Evolutionary conservation across 2,329 filamentous ascomycete species (phyloP).

Genomic region (Cordyceps cicadae): DNA sequence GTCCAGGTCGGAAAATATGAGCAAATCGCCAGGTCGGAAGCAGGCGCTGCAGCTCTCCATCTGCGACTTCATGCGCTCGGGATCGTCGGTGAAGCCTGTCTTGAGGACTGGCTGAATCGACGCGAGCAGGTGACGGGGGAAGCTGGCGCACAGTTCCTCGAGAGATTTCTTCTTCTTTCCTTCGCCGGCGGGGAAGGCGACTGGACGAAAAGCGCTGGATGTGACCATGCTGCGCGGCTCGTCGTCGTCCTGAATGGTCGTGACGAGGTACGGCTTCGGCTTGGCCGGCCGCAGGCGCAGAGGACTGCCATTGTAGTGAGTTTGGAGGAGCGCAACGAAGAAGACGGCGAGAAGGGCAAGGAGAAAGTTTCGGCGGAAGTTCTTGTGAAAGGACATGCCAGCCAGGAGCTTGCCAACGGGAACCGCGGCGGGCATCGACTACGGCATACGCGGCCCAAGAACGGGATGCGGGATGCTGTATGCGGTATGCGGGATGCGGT

Average conservation of each 20-base stretch:
- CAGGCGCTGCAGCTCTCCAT: constrained; percentile 41
- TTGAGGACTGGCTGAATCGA: constrained; percentile 34
- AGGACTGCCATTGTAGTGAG: not conserved
- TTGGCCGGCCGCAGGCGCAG: not conserved
- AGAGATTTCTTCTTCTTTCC: constrained; percentile 13
- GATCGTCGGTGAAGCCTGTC: constrained; percentile 20
- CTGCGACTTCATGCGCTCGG: constrained; percentile 27
- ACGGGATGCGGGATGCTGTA: too few species aligned
- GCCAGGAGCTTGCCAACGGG: not conserved
- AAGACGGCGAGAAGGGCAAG: not conserved
- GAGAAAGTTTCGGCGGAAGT: not conserved
- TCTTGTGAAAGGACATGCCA: not conserved
- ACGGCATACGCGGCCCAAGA: not conserved
- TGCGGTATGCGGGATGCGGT: too few species aligned
- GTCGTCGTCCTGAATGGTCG: not conserved
- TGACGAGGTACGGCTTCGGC: not conserved
- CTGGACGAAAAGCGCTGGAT: constrained; percentile 10
- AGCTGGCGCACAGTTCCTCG: constrained; percentile 21
- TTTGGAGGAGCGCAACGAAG: not conserved
- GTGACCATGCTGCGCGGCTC: not conserved
- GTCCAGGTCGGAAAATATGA: constrained; percentile 44
- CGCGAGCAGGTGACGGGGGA: constrained; percentile 19
- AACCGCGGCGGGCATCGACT: not conserved
- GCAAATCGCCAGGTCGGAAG: constrained; percentile 23
- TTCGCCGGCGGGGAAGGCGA: constrained; percentile 17